These are phyloP conservation scores for Colletotrichum sp. DNA, from an alignment of 2,329 filamentous ascomycete genomes.

Conservation along the genomic window DNA sequence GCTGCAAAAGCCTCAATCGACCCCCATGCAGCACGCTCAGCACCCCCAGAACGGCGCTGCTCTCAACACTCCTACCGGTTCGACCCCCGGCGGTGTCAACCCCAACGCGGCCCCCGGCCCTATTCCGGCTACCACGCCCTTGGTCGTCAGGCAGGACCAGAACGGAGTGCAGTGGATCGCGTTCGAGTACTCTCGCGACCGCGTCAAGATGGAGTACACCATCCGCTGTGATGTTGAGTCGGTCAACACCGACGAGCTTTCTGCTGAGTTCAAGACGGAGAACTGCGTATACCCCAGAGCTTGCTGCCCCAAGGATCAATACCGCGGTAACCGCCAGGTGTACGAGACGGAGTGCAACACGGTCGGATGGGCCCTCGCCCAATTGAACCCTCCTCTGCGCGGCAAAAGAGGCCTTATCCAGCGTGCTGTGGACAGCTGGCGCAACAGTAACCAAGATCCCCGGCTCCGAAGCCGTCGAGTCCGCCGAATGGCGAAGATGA, in stretches of 20 bases:
- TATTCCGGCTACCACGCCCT: constrained; percentile 93
- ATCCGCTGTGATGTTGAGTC: constrained; percentile 98
- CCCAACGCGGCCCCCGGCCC: constrained; percentile 93
- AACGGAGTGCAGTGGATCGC: constrained; percentile 99
- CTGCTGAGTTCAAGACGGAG: constrained; percentile 91
- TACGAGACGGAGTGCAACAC: constrained; percentile 99
- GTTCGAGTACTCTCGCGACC: constrained; percentile 95
- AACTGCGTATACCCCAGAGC: constrained; percentile 98
- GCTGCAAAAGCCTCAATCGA: constrained; percentile 60
- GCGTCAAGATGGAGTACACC: constrained; percentile 99
- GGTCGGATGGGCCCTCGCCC: constrained; percentile 97
- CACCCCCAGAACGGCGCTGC: constrained; percentile 46
- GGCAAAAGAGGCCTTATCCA: constrained; percentile 97
- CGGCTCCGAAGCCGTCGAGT: constrained; percentile 89
- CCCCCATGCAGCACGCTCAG: constrained; percentile 43
- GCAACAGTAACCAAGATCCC: constrained; percentile 98
- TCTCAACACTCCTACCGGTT: constrained; percentile 50
- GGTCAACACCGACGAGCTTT: constrained; percentile 86
- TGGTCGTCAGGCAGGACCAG: constrained; percentile 92
- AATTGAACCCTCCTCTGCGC: constrained; percentile 87
- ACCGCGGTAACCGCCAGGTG: constrained; percentile 91
- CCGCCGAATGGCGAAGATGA: constrained; percentile 95
- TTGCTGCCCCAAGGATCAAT: constrained; percentile 93
- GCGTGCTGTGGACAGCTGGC: constrained; percentile 96
- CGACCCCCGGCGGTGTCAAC: constrained; percentile 65